Evolutionary conservation across 192 early-diverging fungal genomes (phyloP), one percentile per base, ranked within the genome.

Genomic region (Backusella psychrophila): DNA sequence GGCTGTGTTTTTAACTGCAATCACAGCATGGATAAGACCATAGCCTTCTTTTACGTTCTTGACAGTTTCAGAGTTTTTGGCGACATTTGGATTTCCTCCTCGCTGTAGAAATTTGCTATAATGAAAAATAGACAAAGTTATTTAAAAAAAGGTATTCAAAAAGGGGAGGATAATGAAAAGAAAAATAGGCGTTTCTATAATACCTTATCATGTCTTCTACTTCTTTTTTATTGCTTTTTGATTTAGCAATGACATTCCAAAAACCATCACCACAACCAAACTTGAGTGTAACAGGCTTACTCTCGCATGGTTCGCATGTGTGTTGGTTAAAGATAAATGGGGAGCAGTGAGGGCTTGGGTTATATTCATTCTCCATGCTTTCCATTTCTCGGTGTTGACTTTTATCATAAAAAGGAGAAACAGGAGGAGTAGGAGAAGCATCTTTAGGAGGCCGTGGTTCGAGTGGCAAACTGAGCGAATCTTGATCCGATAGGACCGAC

Each of bases 21-120:
- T 56, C 4, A 74, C 41, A 17, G 75, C 75, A 56, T 81, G 80
- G 29, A 81, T 59, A 26, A 81, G 52, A 42, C 75, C 41, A 31
- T 81, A 73, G 63, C 80, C 80, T 68, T 74, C 75, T 52, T 68
- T 76, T 8, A 81, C 72, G 14, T 39, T 31, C 29, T 69, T 69
- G 33, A 70, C 41, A 39, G 70, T 74, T 11, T 36, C 39, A 31
- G 70, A 77, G 38, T 66, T 68, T 12, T 81, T 77, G 34, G 80
- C 80, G 5, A 81, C 80, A 70, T 81, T 81, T 7, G 76, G 72
- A 19, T 70, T 53, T 4, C 80, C 80, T 6, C 80, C 80, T 12
- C 80, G 66, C 3, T 49, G 56, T 41, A 81, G 31, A 63, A 77
- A 81, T 26, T 73, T 81, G 12, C 80, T 81, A 74, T 53, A 21